Base-by-base conservation (phyloP, 768 basidiomycete genomes). In the Leccinum uliginosum region DNA sequence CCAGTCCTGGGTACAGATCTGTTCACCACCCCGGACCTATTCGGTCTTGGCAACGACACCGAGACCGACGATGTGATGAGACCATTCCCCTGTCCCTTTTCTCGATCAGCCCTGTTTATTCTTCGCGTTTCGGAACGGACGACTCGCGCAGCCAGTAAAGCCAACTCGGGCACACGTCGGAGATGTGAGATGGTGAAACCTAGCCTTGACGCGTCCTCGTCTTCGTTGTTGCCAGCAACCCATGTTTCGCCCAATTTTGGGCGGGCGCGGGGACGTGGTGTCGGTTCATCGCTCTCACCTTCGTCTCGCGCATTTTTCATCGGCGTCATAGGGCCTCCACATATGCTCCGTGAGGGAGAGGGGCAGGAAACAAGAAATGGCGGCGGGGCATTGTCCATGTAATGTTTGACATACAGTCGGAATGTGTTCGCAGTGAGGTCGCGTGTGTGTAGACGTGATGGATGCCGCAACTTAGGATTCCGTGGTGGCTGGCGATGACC, bases 181-280 rank as follows among this genome's bases (percentile, higher is more conserved):
- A 92, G 77, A 63, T 90, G 84, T 0, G 89, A 89, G 7, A 91
- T 70, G 0, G 88, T 85, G 66, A 86, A 89, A 1, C 87, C 87
- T 34, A 71, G 68, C 1, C 38, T 58, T 3, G 54, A 40, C 3
- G 17, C 38, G 2, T 52, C 40, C 19, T 54, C 46, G 14, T 55
- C 44, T 1, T 50, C 34, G 14, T 50, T 23, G 24, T 26, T 10
- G 14, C 6, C 15, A 14, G 8, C 4, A 9, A 11, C 44, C n/a
- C 34, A 24, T 12, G 35, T 55, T 14, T 40, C 40, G 3, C 29
- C 23, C 46, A 2, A 24, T n/a, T 11, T n/a, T 3, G 21, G 8
- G 3, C 23, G 50, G 7, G 53, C 43, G 4, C 58, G 60, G 1
- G 62, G 48, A 5, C 63, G 62, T 0, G 62, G 65, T 3, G 62